A percentile compares a stretch with the other conserved stretches of the same genome.
These are phyloP conservation scores for Mucor velutinosus DNA, from an alignment of 371 early-diverging fungal species.

Conservation along the genomic window DNA sequence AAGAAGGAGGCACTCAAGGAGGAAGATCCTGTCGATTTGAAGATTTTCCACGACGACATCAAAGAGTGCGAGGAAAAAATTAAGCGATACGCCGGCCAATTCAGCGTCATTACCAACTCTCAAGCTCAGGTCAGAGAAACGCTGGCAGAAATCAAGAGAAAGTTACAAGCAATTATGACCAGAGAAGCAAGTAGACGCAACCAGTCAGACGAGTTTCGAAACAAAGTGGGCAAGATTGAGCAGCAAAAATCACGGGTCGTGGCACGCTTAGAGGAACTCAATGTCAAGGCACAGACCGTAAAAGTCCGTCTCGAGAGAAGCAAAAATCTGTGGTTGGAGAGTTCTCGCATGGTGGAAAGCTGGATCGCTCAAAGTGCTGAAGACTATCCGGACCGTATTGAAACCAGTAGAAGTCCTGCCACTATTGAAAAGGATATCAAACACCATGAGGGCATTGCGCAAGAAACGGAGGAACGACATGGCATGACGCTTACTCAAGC, in stretches of 20 bases:
- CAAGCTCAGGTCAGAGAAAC: neutral
- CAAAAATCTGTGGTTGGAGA: neutral
- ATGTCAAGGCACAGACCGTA: neutral
- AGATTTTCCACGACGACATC: conserved; percentile 53
- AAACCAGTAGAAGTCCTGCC: conserved; percentile 44
- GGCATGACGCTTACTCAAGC: conserved; percentile 60
- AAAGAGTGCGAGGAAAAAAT: conserved; percentile 18
- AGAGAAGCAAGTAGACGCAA: conserved; percentile 15
- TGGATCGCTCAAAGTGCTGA: conserved; percentile 53
- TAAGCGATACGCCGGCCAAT: conserved; percentile 13
- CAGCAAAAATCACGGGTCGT: neutral
- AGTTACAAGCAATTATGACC: conserved; percentile 9
- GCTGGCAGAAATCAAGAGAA: conserved; percentile 4
- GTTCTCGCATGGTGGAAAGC: conserved; percentile 24
- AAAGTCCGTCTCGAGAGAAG: conserved; percentile 8
- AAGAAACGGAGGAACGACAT: neutral
- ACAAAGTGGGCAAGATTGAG: conserved; percentile 15
- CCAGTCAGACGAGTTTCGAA: neutral
- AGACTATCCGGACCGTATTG: conserved; percentile 69
- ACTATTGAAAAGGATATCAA: conserved; percentile 53
- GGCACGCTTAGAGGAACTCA: neutral
- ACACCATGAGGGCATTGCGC: neutral
- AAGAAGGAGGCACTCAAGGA: conserved; percentile 57
- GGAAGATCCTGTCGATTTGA: conserved; percentile 68
- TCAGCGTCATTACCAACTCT: conserved; percentile 6